Conservation (phyloP, 1,284 basidiomycete species). For the Psilocybe mexicana region DNA sequence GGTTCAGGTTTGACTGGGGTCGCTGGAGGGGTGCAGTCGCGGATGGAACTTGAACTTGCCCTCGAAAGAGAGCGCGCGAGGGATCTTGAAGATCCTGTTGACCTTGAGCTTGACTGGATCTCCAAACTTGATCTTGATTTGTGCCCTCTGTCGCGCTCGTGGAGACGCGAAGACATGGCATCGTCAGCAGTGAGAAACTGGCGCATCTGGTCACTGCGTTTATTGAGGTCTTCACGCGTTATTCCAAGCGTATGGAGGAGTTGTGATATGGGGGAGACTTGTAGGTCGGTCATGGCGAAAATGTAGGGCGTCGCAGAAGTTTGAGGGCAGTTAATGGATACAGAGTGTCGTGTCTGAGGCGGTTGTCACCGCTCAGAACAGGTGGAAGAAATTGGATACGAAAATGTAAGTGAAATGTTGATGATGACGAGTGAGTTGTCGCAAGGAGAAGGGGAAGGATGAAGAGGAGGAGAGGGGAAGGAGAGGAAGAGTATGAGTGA, state of each 20-base stretch:
- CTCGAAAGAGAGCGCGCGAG: slow-evolving; percentile 44
- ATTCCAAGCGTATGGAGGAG: slow-evolving; percentile 66
- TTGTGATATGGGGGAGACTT: slow-evolving; percentile 61
- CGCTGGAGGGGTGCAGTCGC: slow-evolving; percentile 48
- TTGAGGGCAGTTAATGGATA: slow-evolving; percentile 15
- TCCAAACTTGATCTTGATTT: slow-evolving; percentile 38
- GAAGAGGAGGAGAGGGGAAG: slow-evolving; percentile 10
- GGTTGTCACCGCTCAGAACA: slow-evolving; percentile 7
- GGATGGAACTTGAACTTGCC: slow-evolving; percentile 51
- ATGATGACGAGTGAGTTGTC: neutral
- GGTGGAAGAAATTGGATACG: slow-evolving; percentile 1
- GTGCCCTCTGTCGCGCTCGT: slow-evolving; percentile 37
- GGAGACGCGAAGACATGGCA: slow-evolving; percentile 42
- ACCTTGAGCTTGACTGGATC: slow-evolving; percentile 36
- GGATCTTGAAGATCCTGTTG: slow-evolving; percentile 34
- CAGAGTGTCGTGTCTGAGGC: slow-evolving; percentile 19
- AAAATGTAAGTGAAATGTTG: neutral
- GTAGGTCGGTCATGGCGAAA: slow-evolving; percentile 33
- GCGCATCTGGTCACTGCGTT: slow-evolving; percentile 72
- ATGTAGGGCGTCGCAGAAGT: neutral
- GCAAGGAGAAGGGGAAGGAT: slow-evolving; percentile 7
- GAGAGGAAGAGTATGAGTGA: slow-evolving; percentile 13
- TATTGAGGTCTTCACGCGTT: slow-evolving; percentile 66
- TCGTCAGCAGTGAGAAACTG: slow-evolving; percentile 63
- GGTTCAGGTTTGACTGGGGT: slow-evolving; percentile 66